Percentiles rank a stretch among this genome's conserved stretches.
Evolutionary conservation across 2,329 filamentous ascomycete species (phyloP).

Genomic region (Xylaria digitata): DNA sequence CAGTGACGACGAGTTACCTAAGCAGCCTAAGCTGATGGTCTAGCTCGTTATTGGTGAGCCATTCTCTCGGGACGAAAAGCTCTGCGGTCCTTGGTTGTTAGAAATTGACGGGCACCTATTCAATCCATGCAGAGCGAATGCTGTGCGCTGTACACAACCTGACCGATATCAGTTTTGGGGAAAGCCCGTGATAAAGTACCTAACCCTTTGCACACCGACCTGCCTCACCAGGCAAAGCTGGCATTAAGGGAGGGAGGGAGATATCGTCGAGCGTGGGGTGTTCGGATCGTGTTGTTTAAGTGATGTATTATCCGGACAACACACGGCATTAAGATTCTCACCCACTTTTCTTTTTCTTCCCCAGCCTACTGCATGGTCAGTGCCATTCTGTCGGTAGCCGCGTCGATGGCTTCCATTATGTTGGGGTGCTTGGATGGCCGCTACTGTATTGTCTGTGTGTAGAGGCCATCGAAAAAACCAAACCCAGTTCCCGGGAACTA

Average conservation of each 20-base stretch:
- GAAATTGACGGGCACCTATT: conserved; percentile 2
- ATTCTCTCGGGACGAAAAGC: conserved; percentile 35
- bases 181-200: conserved; percentile 16
- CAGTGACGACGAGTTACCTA: conserved; percentile 26
- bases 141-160: conserved; percentile 4
- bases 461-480: conserved; percentile 9
- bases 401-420: background rate
- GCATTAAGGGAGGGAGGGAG: background rate
- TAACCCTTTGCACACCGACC: conserved; percentile 28
- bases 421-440: background rate
- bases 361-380: background rate
- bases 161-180: conserved; percentile 21
- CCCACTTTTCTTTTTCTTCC: background rate
- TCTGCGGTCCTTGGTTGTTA: conserved; percentile 16
- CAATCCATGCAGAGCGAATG: conserved; percentile 21
- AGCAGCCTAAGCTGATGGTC: conserved; percentile 24
- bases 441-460: too few species aligned
- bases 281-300: conserved; percentile 8
- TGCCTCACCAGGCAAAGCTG: conserved; percentile 33
- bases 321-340: background rate
- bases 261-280: conserved; percentile 26
- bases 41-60: conserved; percentile 39
- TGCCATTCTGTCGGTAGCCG: background rate
- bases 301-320: conserved; percentile 10
- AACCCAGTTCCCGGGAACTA: conserved; percentile 27